Evolutionary conservation across 192 early-diverging fungal species (phyloP), one percentile per base, ranked within the genome.

Genomic region (Umbelopsis isabellina): DNA sequence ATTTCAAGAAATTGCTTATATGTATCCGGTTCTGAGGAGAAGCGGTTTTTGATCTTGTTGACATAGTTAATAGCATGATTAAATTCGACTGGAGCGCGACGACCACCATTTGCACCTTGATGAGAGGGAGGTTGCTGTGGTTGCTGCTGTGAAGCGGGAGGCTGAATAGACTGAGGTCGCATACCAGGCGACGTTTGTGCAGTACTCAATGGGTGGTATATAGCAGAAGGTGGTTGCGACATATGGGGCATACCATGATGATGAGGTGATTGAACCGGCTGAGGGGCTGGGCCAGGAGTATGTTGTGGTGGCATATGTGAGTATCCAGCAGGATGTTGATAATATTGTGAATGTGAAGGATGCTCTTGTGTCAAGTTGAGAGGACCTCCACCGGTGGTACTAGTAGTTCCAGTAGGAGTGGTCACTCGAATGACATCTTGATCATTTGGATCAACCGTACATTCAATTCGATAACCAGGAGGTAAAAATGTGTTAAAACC

Each of bases 401-500:
- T 86, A 4, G 76, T 80, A 16, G 80, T 82, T 30, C 89, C 90
- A 20, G 87, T 84, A 27, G 96, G 96, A 0, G 96, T 97, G 3
- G 90, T 95, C 15, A 98, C 95, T 35, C 88, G 85, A 58, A 98
- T 92, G 49, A 86, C 82, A 69, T 83, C 74, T 11, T 84, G 82
- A 50, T 94, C 91, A 9, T 83, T 69, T 4, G 92, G 89, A 68
- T 94, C 92, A 52, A 84, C 87, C 0, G 93, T 88, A 65, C 93
- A 91, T 73, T 98, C 94, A 47, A 99, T 95, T 58, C 91, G 89
- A 75, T 97, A 99, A 4, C 97, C 97, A 13, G 95, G 93, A 20
- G 97, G 97, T 72, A 99, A 74, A 75, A 99, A 99, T 1, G 97
- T 97, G 79, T 99, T 99, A 82, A 99, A 99, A 20, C 97, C 97